These are phyloP conservation scores for Talaromyces sp. DNA, from an alignment of 2,329 filamentous ascomycete species.

Conservation along the genomic window DNA sequence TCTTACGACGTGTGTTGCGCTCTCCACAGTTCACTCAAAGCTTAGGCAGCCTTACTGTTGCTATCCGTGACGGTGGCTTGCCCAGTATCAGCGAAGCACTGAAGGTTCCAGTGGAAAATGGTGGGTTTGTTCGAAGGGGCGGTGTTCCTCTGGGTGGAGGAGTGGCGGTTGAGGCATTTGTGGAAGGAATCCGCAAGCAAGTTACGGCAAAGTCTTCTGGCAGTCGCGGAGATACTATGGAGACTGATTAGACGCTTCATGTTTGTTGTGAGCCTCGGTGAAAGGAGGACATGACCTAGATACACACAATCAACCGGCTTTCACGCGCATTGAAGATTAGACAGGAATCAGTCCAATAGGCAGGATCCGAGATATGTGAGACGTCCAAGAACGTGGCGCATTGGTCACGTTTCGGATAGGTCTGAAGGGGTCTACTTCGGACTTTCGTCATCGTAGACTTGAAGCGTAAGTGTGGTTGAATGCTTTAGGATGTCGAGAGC, in stretches of 20 bases:
- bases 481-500: background rate
- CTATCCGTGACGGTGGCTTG: slow-evolving; percentile 82
- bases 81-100: slow-evolving; percentile 87
- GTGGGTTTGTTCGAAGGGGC: slow-evolving; percentile 74
- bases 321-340: background rate
- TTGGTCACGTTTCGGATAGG: background rate
- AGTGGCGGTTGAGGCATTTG: slow-evolving; percentile 84
- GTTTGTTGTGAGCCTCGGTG: background rate
- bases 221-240: slow-evolving; percentile 5
- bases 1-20: slow-evolving; percentile 76
- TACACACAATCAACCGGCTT: background rate
- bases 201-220: slow-evolving; percentile 54
- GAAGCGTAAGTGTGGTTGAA: background rate
- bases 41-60: slow-evolving; percentile 77
- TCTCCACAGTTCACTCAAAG: slow-evolving; percentile 91
- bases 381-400: background rate
- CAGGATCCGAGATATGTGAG: background rate
- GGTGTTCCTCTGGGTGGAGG: slow-evolving; percentile 82
- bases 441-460: background rate
- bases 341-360: background rate
- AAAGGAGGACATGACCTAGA: background rate
- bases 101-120: slow-evolving; percentile 73
- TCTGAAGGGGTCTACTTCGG: background rate
- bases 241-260: slow-evolving; percentile 7
- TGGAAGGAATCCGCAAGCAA: slow-evolving; percentile 80